Percentiles rank a stretch among this genome's conserved stretches.
Evolutionary conservation across 1,284 basidiomycete genomes (phyloP).

Genomic region (Microbotryum scabiosae): DNA sequence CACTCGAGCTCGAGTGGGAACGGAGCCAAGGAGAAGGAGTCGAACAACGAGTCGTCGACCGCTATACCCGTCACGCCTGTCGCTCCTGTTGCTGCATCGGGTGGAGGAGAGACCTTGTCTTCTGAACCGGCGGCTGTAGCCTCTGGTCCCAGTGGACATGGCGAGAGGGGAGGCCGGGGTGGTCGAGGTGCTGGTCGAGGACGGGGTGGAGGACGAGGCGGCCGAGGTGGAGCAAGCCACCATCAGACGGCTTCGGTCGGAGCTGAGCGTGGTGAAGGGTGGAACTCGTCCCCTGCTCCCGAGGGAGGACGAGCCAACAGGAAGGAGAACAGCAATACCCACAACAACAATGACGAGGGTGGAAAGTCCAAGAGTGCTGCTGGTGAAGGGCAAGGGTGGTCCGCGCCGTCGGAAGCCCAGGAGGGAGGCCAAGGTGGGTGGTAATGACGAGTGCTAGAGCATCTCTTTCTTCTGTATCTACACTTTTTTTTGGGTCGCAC

Average conservation of each 20-base stretch:
- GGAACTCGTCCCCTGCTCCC: constrained; percentile 1
- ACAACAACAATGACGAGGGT: neutral
- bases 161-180: neutral
- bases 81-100: constrained; percentile 1
- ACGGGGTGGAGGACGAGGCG: constrained; percentile 3
- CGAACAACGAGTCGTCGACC: no score
- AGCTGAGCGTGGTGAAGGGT: neutral
- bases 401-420: neutral
- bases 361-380: neutral
- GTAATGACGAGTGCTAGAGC: no score
- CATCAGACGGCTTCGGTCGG: neutral
- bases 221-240: neutral
- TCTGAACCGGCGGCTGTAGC: neutral
- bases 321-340: neutral
- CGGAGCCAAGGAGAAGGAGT: no score
- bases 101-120: neutral
- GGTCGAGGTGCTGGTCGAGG: constrained; percentile 1
- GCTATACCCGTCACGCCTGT: neutral
- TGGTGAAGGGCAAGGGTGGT: neutral
- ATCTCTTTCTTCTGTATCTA: no score
- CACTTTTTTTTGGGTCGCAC: no score
- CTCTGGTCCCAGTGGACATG: neutral
- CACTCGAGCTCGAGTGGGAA: no score
- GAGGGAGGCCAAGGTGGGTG: neutral
- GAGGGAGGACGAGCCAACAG: neutral